Evolutionary conservation across 805 yeast genomes (phyloP).

Genomic region (Cephaloascus albidus): DNA sequence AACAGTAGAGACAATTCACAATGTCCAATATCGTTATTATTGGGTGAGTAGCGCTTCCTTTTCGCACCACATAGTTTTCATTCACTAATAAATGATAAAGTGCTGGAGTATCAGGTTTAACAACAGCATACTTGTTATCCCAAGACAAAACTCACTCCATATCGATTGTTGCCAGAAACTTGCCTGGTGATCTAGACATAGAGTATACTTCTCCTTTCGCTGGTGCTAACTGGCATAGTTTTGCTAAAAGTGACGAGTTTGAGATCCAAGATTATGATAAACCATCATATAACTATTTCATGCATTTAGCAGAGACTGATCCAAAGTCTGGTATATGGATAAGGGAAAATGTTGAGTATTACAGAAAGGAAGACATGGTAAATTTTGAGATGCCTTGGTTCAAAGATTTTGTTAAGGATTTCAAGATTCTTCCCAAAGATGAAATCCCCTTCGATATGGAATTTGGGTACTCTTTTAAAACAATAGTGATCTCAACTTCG

Average conservation of each 20-base stretch:
- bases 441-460: conserved; percentile 26
- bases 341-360: conserved; percentile 14
- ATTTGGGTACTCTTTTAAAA: conserved; percentile 38
- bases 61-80: conserved; percentile 18
- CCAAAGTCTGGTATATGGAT: conserved; percentile 41
- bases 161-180: conserved; percentile 29
- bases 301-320: conserved; percentile 31
- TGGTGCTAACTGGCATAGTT: conserved; percentile 65
- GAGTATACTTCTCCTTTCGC: conserved; percentile 61
- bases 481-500: conserved; percentile 52
- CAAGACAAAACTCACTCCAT: conserved; percentile 27
- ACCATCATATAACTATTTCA: conserved; percentile 37
- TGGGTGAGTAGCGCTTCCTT: conserved; percentile 15
- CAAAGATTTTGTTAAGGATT: conserved; percentile 29
- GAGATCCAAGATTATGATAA: conserved; percentile 33
- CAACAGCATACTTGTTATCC: conserved; percentile 32
- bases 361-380: conserved; percentile 3
- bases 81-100: conserved; percentile 17
- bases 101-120: conserved; percentile 51
- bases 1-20: too few relatives aligned
- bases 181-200: conserved; percentile 47
- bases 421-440: conserved; percentile 16
- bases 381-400: conserved; percentile 39
- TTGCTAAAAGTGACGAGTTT: conserved; percentile 33
- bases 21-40: conserved; percentile 17